phyloP scores from a whole-genome alignment of 768 basidiomycete species.

The Rhizopogon vesiculosus region DNA sequence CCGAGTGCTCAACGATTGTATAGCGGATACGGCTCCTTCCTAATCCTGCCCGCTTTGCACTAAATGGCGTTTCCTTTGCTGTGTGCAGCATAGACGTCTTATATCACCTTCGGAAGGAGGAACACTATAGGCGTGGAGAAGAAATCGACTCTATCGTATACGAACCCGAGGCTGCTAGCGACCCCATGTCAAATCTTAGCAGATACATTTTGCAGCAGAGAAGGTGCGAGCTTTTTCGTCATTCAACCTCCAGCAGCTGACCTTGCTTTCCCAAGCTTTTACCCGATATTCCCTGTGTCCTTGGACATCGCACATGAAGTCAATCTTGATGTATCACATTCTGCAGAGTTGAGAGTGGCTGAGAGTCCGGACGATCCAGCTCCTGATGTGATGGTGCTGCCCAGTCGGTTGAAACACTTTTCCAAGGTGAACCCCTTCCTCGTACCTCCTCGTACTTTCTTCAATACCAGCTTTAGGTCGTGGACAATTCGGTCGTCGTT shows the following conservation, averaged over 20 bases:
- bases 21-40: constrained; percentile 79
- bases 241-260: background rate
- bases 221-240: constrained; percentile 44
- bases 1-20: background rate
- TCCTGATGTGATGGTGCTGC: constrained; percentile 83
- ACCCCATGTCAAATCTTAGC: constrained; percentile 75
- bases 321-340: constrained; percentile 87
- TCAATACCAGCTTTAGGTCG: constrained; percentile 41
- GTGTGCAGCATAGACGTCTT: constrained; percentile 82
- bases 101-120: constrained; percentile 86
- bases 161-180: constrained; percentile 45
- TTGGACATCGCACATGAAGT: constrained; percentile 70
- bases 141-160: constrained; percentile 49
- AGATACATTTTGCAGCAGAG: constrained; percentile 83
- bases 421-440: constrained; percentile 55
- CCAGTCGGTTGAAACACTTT: constrained; percentile 88
- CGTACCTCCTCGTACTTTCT: background rate
- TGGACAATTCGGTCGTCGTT: constrained; percentile 72
- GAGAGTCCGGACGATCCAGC: constrained; percentile 38
- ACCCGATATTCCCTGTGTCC: constrained; percentile 90
- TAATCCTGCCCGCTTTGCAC: constrained; percentile 81
- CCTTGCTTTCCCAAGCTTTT: constrained; percentile 57
- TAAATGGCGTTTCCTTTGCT: constrained; percentile 81
- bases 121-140: constrained; percentile 63
- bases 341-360: constrained; percentile 37